Evolutionary conservation across 768 basidiomycete species (phyloP).

Genomic region (Russula sp.): DNA sequence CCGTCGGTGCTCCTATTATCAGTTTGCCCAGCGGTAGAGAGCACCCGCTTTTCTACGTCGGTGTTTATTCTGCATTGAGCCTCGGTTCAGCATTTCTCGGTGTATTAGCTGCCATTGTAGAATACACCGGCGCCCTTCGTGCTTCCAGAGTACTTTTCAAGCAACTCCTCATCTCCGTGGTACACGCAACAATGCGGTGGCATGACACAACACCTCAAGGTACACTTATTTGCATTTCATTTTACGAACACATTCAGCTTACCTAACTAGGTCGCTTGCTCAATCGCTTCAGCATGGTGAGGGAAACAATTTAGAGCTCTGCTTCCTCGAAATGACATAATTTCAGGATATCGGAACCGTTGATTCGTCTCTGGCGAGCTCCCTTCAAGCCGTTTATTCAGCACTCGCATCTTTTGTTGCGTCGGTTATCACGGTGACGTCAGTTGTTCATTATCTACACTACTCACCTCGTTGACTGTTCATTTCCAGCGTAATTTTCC

Average conservation of each 20-base stretch:
- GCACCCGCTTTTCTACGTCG: conserved; percentile 70
- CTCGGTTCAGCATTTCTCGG: conserved; percentile 47
- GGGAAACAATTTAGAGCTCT: conserved; percentile 10
- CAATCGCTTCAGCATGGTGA: conserved; percentile 75
- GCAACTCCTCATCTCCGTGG: conserved; percentile 62
- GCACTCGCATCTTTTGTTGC: conserved; percentile 76
- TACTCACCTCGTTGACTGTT: conserved; percentile 32
- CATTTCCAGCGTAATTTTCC: conserved; percentile 60
- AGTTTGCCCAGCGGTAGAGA: conserved; percentile 49
- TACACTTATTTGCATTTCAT: conserved; percentile 28
- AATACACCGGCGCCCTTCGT: conserved; percentile 57
- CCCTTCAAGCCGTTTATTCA: conserved; percentile 72
- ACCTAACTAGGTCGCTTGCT: conserved; percentile 64
- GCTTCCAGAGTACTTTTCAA: conserved; percentile 42
- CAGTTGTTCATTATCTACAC: conserved; percentile 31
- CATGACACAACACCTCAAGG: conserved; percentile 83
- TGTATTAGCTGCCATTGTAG: conserved; percentile 48
- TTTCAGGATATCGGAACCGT: conserved; percentile 79
- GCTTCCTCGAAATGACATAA: conserved; percentile 1
- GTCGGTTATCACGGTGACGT: conserved; percentile 71
- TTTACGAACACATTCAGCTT: conserved; percentile 3
- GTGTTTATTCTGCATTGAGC: conserved; percentile 62
- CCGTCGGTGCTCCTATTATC: neutral
- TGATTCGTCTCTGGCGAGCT: conserved; percentile 66
- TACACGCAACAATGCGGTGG: conserved; percentile 81